Percentiles rank a stretch among this genome's conserved stretches.
These are phyloP conservation scores for Excoecaria agallocha DNA, from an alignment of 345 rosid species.

Conservation along the genomic window DNA sequence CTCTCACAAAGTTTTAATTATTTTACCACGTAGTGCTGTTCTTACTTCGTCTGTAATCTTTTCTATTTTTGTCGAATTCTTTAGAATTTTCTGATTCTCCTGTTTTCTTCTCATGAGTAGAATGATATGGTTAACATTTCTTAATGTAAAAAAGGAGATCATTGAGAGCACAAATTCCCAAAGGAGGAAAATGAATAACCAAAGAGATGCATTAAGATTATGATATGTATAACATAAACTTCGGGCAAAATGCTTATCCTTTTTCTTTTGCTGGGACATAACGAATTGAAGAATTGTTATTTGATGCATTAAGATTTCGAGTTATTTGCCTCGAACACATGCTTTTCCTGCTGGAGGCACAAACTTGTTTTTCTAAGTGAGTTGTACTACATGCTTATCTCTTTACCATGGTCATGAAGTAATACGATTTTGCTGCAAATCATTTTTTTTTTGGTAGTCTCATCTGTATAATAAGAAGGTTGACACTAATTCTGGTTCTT, in stretches of 20 bases:
- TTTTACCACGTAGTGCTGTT: not conserved
- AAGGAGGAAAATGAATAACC: not conserved
- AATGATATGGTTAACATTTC: not conserved
- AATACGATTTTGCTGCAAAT: not conserved
- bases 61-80: not conserved
- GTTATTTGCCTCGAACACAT: not conserved
- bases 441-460: conserved; percentile 5
- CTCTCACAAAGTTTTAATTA: not conserved
- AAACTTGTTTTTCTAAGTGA: not conserved
- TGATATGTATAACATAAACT: not conserved
- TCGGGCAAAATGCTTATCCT: not conserved
- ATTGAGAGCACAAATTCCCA: not conserved
- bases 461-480: not conserved
- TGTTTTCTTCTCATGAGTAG: not conserved
- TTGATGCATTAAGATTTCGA: not conserved
- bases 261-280: not conserved
- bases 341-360: not conserved
- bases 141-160: not conserved
- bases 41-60: not conserved
- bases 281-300: not conserved
- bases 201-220: too few species aligned
- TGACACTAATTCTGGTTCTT: conserved; percentile 3
- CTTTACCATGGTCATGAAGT: not conserved
- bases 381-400: not conserved
- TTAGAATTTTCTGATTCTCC: not conserved